Conservation (phyloP, 2,329 filamentous ascomycete genomes). For the Colletotrichum truncatum region DNA sequence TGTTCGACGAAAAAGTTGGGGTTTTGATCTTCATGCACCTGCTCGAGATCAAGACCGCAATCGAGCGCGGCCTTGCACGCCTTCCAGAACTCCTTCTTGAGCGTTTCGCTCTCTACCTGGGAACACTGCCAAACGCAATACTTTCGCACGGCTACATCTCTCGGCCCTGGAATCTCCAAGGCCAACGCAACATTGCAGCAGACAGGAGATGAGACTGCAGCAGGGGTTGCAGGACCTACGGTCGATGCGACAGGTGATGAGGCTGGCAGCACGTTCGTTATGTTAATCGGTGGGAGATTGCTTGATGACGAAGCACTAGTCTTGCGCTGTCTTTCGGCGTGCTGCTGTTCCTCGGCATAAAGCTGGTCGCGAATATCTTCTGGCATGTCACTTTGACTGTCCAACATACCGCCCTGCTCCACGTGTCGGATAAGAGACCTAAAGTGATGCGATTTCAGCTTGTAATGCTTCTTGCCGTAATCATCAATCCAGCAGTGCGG, state of each 20-base stretch:
- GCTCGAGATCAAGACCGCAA: not conserved
- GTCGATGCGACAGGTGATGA: not conserved
- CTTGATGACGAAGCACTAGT: not conserved
- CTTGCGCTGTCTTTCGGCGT: not conserved
- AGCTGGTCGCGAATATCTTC: slow-evolving; percentile 19
- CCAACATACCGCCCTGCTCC: not conserved
- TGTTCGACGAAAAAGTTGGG: not conserved
- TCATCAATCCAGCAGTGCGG: slow-evolving; percentile 4
- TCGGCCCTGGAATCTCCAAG: not conserved
- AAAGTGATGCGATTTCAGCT: not conserved
- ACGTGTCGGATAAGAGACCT: not conserved
- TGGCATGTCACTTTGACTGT: slow-evolving; percentile 10
- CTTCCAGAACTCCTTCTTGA: not conserved
- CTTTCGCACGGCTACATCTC: not conserved
- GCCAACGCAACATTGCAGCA: not conserved
- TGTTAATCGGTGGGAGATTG: not conserved
- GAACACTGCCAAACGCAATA: not conserved
- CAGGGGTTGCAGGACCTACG: too few species aligned
- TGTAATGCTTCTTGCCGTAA: slow-evolving; percentile 11
- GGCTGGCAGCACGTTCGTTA: not conserved
- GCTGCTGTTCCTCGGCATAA: slow-evolving; percentile 27
- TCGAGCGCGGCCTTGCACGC: not conserved
- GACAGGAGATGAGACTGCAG: too few species aligned
- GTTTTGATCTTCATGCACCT: not conserved
- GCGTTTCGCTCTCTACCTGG: not conserved